Conservation (phyloP, 225 moss, liverwort and hornwort species). For the Marchantia polymorpha region DNA sequence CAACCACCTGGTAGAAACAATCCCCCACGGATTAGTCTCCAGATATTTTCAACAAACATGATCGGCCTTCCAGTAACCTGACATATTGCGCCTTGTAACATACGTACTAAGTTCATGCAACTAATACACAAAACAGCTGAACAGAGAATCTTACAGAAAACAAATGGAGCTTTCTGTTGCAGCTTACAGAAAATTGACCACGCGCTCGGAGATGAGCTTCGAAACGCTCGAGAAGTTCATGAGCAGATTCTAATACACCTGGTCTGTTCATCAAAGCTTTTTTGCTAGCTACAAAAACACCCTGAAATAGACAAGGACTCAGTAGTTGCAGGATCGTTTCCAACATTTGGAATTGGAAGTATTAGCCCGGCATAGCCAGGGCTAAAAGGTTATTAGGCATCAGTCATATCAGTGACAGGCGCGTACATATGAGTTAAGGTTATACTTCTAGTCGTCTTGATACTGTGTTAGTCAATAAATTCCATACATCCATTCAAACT, state of each 20-base stretch:
- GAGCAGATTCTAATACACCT: slow-evolving; percentile 73
- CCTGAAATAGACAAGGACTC: slow-evolving; percentile 36
- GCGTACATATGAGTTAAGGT: too few relatives aligned
- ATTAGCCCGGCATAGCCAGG: too few relatives aligned
- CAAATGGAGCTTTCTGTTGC: neutral
- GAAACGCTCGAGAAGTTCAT: slow-evolving; percentile 93
- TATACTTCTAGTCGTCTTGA: too few relatives aligned
- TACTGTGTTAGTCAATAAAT: too few relatives aligned
- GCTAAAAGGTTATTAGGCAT: too few relatives aligned
- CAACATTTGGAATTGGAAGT: too few relatives aligned
- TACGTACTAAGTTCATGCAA: neutral
- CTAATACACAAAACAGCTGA: neutral
- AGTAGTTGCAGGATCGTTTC: neutral
- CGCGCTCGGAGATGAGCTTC: slow-evolving; percentile 94
- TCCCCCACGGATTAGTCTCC: neutral
- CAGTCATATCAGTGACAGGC: too few relatives aligned
- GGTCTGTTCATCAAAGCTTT: slow-evolving; percentile 67
- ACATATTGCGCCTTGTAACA: neutral
- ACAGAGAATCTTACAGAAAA: neutral
- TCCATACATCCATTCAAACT: too few relatives aligned
- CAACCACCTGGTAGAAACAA: slow-evolving; percentile 51
- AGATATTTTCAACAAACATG: too few relatives aligned
- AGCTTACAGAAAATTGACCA: slow-evolving; percentile 74
- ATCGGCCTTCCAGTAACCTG: neutral
- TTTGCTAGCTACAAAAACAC: slow-evolving; percentile 89